Percentiles rank a stretch among this genome's conserved stretches.
phyloP scores from a whole-genome alignment of 352 stramenopile genomes.

The Blastocystis sp. region DNA sequence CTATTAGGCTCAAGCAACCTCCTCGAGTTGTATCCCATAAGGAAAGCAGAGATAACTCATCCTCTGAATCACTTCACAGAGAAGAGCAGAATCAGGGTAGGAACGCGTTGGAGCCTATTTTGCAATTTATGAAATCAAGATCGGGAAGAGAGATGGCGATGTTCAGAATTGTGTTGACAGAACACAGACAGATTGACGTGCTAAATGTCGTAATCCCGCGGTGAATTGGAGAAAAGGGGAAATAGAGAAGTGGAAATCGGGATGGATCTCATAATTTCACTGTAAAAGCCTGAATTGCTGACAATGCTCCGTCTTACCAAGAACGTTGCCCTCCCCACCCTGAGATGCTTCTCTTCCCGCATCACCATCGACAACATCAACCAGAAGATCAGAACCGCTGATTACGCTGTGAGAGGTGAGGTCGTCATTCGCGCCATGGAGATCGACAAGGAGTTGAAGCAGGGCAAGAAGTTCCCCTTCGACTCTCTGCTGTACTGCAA shows the following conservation, averaged over 20 bases:
- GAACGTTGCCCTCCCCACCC: background rate
- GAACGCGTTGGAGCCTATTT: no score
- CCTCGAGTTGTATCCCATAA: no score
- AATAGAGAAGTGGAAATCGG: background rate
- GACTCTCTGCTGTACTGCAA: slow-evolving; percentile 86
- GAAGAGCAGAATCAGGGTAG: no score
- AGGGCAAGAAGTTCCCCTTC: slow-evolving; percentile 79
- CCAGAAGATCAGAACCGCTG: slow-evolving; percentile 14
- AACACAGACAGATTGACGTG: background rate
- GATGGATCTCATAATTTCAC: background rate
- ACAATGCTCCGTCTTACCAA: background rate
- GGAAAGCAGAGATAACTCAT: no score
- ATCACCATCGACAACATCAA: slow-evolving; percentile 40
- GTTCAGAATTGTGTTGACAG: background rate
- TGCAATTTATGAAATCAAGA: no score
- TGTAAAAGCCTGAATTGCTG: background rate
- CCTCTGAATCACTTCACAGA: no score
- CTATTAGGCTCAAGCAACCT: no score
- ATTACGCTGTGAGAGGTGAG: slow-evolving; percentile 46
- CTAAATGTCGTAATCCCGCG: background rate
- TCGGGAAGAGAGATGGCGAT: no score
- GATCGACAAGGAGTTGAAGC: slow-evolving; percentile 60
- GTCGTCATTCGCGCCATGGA: slow-evolving; percentile 47
- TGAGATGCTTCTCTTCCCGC: slow-evolving; percentile 9
- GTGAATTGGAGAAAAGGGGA: background rate